Base-by-base conservation (phyloP, 352 stramenopile genomes). In the Phytophthora podocarpi region DNA sequence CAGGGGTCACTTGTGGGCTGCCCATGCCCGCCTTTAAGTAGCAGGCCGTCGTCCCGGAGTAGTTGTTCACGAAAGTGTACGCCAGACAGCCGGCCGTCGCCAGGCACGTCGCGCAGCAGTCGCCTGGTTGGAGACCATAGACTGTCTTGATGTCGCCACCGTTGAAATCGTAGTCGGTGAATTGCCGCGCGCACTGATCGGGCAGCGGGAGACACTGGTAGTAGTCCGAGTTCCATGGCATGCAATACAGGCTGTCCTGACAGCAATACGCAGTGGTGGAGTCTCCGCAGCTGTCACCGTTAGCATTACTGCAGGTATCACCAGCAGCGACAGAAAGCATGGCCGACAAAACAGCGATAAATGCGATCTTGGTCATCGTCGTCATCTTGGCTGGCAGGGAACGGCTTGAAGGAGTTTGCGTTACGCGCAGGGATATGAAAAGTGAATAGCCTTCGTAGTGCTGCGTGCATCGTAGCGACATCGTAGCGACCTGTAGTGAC, bases 31-130 rank as follows among this genome's bases (percentile, higher is more conserved):
- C 60, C 66, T 78, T 78, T 23, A 74, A 43, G 43, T 54, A 78
- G 51, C 66, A 76, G 16, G 66, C 66, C 20, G 66, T 59, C 57
- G 59, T 59, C 11, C 66, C 62, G 6, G 66, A 50, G 31, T 76
- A 68, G 42, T 45, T 52, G 65, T 81, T 83, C 52, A 77, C 41
- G 46, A 79, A 85, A 13, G 76, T 82, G 73, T 85, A 82, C 24
- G 67, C 76, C 32, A 78, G 65, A 47, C 76, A 82, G 18, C 64
- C 74, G 13, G 26, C 27, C 15, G 70, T 83, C 12, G 30, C 63
- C 20, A 65, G 40, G 45, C 73, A 82, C 45, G 67, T 35, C 1
- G 45, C 55, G 39, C 77, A 82, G 48, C 74, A 87, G 9, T 79
- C 70, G 26, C 31, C 63, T 31, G 74, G 66, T 28, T 64, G 34